Percentiles rank a stretch among this genome's conserved stretches.
Conservation (phyloP, 495 filamentous ascomycete species). For the Xylaria grammica region DNA sequence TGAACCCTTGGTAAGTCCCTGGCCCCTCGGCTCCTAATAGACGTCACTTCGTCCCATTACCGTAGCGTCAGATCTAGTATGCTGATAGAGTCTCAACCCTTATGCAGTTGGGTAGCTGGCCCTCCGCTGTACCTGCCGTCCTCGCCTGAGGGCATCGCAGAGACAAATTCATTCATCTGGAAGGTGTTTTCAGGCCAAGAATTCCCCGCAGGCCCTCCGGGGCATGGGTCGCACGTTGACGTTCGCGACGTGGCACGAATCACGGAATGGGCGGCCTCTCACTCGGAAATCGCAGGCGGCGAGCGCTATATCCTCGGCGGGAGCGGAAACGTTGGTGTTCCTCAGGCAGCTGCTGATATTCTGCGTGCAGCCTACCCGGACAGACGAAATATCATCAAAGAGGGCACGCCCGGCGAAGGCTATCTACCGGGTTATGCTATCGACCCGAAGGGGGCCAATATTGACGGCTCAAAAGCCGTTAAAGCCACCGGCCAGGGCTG, state of each 20-base stretch:
- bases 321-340: constrained; percentile 27
- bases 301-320: constrained; percentile 43
- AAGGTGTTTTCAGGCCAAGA: constrained; percentile 33
- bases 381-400: constrained; percentile 37
- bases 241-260: constrained; percentile 51
- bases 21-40: not conserved
- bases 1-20: constrained; percentile 32
- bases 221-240: constrained; percentile 40
- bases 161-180: constrained; percentile 29
- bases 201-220: constrained; percentile 20
- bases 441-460: not conserved
- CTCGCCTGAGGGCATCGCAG: constrained; percentile 24
- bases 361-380: constrained; percentile 44
- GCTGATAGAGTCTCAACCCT: not conserved
- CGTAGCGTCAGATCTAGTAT: not conserved
- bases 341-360: constrained; percentile 48
- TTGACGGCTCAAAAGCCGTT: constrained; percentile 1
- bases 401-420: constrained; percentile 45
- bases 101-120: constrained; percentile 34
- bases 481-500: constrained; percentile 15
- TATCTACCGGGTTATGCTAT: constrained; percentile 33
- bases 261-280: constrained; percentile 43
- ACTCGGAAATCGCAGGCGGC: constrained; percentile 38
- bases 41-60: not conserved
- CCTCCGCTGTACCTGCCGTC: constrained; percentile 35